Percentiles rank a stretch among this genome's conserved stretches.
These are phyloP conservation scores for Pseudogymnoascus sp. DNA, from an alignment of 2,329 filamentous ascomycete species.

Conservation along the genomic window DNA sequence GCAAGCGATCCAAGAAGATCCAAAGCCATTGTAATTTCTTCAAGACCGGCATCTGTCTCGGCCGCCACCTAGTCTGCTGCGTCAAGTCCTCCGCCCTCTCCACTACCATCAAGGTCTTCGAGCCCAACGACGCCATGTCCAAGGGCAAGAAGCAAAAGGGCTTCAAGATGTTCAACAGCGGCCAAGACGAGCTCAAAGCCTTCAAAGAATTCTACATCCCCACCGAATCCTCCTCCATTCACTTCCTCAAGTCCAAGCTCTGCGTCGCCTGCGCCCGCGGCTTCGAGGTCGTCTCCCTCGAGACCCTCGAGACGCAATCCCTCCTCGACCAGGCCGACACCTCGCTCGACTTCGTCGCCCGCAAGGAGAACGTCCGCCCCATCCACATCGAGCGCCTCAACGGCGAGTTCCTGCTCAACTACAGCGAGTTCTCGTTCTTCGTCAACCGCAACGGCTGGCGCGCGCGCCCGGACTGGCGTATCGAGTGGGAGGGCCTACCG, in stretches of 20 bases:
- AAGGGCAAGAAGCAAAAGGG: conserved; percentile 95
- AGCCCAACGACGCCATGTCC: conserved; percentile 89
- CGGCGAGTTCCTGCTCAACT: conserved; percentile 95
- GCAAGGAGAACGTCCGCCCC: conserved; percentile 86
- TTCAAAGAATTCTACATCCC: conserved; percentile 99
- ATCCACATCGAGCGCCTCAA: conserved; percentile 97
- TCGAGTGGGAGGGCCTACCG: conserved; percentile 93
- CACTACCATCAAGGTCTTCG: conserved; percentile 97
- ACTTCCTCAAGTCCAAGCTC: conserved; percentile 93
- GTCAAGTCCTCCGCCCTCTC: conserved; percentile 91
- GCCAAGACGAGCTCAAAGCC: conserved; percentile 89
- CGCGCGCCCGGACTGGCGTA: conserved; percentile 90
- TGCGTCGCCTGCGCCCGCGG: conserved; percentile 93
- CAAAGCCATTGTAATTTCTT: conserved; percentile 98
- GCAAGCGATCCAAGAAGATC: conserved; percentile 89
- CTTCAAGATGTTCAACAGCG: conserved; percentile 89
- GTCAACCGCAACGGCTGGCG: conserved; percentile 96
- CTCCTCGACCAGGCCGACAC: conserved; percentile 96
- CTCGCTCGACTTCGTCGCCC: conserved; percentile 90
- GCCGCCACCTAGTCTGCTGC: conserved; percentile 88
- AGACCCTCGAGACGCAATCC: conserved; percentile 96
- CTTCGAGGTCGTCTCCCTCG: conserved; percentile 93
- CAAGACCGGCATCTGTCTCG: conserved; percentile 91
- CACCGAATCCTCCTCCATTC: conserved; percentile 94
- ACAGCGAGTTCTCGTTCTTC: conserved; percentile 98